Evolutionary conservation across 2,329 filamentous ascomycete species (phyloP).

Genomic region (Polychaeton citri): DNA sequence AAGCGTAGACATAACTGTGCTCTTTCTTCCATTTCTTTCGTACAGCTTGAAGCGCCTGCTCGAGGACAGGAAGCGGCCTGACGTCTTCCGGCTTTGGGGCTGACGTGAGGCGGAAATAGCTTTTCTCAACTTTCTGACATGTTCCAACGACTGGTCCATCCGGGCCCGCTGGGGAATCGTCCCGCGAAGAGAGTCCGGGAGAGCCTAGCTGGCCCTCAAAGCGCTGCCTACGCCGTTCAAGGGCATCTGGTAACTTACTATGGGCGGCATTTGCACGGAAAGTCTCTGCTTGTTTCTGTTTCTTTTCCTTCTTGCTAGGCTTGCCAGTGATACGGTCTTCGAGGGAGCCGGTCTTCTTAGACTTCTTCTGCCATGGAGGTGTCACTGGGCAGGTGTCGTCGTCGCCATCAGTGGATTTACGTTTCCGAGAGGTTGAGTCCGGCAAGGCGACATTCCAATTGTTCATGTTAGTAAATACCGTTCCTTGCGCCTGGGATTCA

Average conservation of each 20-base stretch:
- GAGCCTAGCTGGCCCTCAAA: constrained; percentile 49
- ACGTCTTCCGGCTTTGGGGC: constrained; percentile 81
- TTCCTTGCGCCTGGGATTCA: constrained; percentile 27
- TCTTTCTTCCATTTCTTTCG: constrained; percentile 93
- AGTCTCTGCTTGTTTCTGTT: constrained; percentile 22
- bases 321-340: constrained; percentile 63
- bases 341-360: constrained; percentile 41
- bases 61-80: constrained; percentile 66
- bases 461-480: constrained; percentile 18
- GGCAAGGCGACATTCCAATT: constrained; percentile 1
- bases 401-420: constrained; percentile 59
- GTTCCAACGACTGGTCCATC: constrained; percentile 70
- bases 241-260: constrained; percentile 82
- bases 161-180: constrained; percentile 33
- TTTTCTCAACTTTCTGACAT: constrained; percentile 76
- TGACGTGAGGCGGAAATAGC: constrained; percentile 83
- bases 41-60: constrained; percentile 72
- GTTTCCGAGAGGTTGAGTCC: constrained; percentile 48
- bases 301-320: constrained; percentile 35
- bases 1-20: constrained; percentile 92
- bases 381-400: constrained; percentile 36
- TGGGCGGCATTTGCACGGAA: constrained; percentile 30
- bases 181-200: constrained; percentile 27
- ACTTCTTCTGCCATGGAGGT: constrained; percentile 66
- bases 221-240: constrained; percentile 80